These are phyloP conservation scores for Chaetomiaceae sp. DNA, from an alignment of 2,329 filamentous ascomycete genomes.

Conservation along the genomic window DNA sequence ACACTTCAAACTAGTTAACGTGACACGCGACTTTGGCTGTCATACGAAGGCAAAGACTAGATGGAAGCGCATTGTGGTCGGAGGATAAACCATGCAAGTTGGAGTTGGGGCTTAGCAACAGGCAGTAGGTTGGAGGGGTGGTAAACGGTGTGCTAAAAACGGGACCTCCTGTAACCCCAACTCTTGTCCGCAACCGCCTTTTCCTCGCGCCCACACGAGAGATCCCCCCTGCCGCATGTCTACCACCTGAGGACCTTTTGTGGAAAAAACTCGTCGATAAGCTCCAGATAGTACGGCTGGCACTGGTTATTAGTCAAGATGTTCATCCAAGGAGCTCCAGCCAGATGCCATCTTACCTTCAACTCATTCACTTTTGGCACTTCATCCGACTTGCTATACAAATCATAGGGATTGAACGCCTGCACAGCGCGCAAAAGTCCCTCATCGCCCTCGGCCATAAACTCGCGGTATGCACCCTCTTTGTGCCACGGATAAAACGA, in stretches of 20 bases:
- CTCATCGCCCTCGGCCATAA: constrained; percentile 80
- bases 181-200: background rate
- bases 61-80: too few relatives aligned
- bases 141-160: too few relatives aligned
- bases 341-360: constrained; percentile 49
- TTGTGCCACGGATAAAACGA: constrained; percentile 91
- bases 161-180: too few relatives aligned
- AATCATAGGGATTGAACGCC: constrained; percentile 86
- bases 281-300: constrained; percentile 66
- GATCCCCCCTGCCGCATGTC: too few relatives aligned
- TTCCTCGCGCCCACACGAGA: too few relatives aligned
- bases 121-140: too few relatives aligned
- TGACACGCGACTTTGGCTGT: too few relatives aligned
- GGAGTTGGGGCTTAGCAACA: too few relatives aligned
- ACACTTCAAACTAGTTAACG: too few relatives aligned
- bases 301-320: background rate
- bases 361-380: constrained; percentile 71
- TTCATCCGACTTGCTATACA: constrained; percentile 88
- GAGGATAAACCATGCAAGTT: too few relatives aligned
- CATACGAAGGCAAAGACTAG: too few relatives aligned
- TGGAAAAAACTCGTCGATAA: constrained; percentile 72
- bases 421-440: constrained; percentile 75
- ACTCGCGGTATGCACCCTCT: constrained; percentile 71
- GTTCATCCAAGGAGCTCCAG: background rate
- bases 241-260: constrained; percentile 66